Conservation (phyloP, 2,329 filamentous ascomycete species). For the Nigrospora oryzae region DNA sequence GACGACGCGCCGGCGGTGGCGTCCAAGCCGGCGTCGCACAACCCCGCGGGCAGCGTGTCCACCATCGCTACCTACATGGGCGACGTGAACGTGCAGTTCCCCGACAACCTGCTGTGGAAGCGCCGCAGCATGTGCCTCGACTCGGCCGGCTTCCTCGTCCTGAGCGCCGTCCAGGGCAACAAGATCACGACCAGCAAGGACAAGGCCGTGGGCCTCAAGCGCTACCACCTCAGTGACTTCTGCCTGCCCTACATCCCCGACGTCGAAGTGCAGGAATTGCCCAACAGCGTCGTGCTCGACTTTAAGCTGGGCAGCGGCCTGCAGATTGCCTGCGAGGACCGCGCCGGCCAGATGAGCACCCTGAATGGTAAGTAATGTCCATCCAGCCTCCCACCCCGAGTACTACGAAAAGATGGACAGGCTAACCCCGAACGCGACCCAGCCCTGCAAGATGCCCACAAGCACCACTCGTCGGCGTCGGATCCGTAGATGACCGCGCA, state of each 20-base stretch:
- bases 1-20: slow-evolving; percentile 22
- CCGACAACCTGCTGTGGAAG: slow-evolving; percentile 94
- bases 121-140: slow-evolving; percentile 83
- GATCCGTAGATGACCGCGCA: too few relatives aligned
- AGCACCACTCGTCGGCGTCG: background rate
- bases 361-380: slow-evolving; percentile 39
- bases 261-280: slow-evolving; percentile 84
- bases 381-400: background rate
- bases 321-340: slow-evolving; percentile 57
- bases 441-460: slow-evolving; percentile 6
- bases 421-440: background rate
- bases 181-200: slow-evolving; percentile 44
- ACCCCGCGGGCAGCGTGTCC: slow-evolving; percentile 7
- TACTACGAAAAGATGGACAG: too few relatives aligned
- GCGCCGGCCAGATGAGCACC: slow-evolving; percentile 45
- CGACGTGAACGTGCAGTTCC: slow-evolving; percentile 95
- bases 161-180: slow-evolving; percentile 58
- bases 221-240: slow-evolving; percentile 83
- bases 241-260: slow-evolving; percentile 72
- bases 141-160: slow-evolving; percentile 70
- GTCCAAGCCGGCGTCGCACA: slow-evolving; percentile 2
- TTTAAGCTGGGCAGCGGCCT: slow-evolving; percentile 53
- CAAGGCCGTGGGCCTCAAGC: slow-evolving; percentile 48
- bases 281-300: slow-evolving; percentile 67
- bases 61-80: slow-evolving; percentile 61